Conservation (phyloP, 768 basidiomycete species). For the Dioszegia crocea region DNA sequence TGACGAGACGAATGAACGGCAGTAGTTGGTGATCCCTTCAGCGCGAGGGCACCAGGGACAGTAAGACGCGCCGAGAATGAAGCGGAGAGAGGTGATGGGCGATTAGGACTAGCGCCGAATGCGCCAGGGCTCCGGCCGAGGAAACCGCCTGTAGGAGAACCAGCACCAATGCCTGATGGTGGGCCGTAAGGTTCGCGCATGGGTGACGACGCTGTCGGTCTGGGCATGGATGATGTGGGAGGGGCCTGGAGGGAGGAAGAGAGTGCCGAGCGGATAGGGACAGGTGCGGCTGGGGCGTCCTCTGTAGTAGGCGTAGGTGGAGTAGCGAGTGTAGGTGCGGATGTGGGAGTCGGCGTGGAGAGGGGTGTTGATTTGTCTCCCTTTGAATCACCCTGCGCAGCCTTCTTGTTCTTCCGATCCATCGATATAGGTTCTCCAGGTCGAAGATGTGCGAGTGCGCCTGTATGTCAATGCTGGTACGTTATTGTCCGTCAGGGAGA, state of each 20-base stretch:
- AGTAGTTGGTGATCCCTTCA: slow-evolving; percentile 20
- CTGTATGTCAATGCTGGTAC: slow-evolving; percentile 51
- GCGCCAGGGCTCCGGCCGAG: slow-evolving; percentile 16
- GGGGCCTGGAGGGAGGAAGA: slow-evolving; percentile 36
- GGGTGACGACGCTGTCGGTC: slow-evolving; percentile 25
- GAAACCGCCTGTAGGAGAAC: slow-evolving; percentile 36
- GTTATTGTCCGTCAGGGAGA: background rate
- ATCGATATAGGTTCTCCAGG: slow-evolving; percentile 92
- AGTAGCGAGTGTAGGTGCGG: slow-evolving; percentile 41
- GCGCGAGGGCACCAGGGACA: slow-evolving; percentile 46
- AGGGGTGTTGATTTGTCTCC: background rate
- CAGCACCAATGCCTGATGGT: slow-evolving; percentile 26
- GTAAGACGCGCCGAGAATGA: slow-evolving; percentile 50
- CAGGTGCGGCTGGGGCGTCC: slow-evolving; percentile 31
- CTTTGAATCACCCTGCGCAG: slow-evolving; percentile 31
- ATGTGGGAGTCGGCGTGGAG: slow-evolving; percentile 1
- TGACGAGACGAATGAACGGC: slow-evolving; percentile 27
- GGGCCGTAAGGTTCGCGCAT: slow-evolving; percentile 43
- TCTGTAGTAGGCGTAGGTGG: slow-evolving; percentile 57
- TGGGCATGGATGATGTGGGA: slow-evolving; percentile 14
- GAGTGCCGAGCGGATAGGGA: slow-evolving; percentile 38
- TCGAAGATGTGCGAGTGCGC: slow-evolving; percentile 87
- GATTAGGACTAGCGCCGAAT: slow-evolving; percentile 47
- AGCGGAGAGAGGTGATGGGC: slow-evolving; percentile 40
- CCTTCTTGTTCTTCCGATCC: slow-evolving; percentile 92